A percentile compares a stretch with the other conserved stretches of the same genome.
Evolutionary conservation across 2,329 filamentous ascomycete genomes (phyloP).

Genomic region (Neurospora crassa): DNA sequence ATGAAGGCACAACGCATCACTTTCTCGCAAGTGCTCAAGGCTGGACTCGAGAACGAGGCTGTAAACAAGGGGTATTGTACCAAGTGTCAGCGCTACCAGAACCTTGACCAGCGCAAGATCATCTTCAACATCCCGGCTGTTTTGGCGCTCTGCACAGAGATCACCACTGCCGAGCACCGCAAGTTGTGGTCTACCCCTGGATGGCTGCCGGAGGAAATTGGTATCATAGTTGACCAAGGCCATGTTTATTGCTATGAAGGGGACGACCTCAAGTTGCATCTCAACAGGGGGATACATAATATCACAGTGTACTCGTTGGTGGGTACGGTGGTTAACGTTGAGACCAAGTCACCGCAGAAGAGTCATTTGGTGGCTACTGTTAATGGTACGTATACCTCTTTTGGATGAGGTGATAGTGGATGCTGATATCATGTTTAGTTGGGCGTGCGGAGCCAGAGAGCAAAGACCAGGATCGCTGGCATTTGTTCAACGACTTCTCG

Average conservation of each 20-base stretch:
- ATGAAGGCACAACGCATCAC: constrained; percentile 46
- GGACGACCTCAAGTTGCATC: constrained; percentile 70
- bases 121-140: constrained; percentile 75
- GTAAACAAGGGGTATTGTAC: constrained; percentile 90
- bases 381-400: constrained; percentile 34
- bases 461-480: constrained; percentile 66
- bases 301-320: constrained; percentile 87
- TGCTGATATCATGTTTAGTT: constrained; percentile 27
- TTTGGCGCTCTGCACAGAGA: constrained; percentile 79
- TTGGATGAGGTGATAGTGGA: too few relatives aligned
- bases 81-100: constrained; percentile 83
- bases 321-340: constrained; percentile 82
- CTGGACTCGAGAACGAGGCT: constrained; percentile 80
- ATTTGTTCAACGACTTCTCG: constrained; percentile 94
- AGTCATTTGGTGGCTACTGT: constrained; percentile 86
- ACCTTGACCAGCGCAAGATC: constrained; percentile 73
- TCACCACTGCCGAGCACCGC: constrained; percentile 61
- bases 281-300: constrained; percentile 69
- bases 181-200: constrained; percentile 81
- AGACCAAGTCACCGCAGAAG: constrained; percentile 75
- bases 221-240: constrained; percentile 81
- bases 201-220: constrained; percentile 90
- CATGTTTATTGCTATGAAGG: constrained; percentile 94
- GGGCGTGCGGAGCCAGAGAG: constrained; percentile 53
- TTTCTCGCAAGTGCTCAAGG: constrained; percentile 89